phyloP scores from a whole-genome alignment of 129 eudicot genomes.

The Pittosporum tobira region DNA sequence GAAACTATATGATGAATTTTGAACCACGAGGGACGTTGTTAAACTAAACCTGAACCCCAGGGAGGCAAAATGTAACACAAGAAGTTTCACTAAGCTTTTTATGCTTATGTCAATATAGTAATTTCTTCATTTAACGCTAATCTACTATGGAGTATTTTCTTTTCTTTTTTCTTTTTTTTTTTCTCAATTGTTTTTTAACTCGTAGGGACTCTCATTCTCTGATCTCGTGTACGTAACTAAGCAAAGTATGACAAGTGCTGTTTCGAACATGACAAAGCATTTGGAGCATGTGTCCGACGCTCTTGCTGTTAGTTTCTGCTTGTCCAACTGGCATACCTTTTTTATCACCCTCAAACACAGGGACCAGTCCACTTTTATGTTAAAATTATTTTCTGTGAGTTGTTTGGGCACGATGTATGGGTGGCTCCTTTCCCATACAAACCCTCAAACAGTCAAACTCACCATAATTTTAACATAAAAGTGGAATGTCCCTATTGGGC shows the following conservation, averaged over 20 bases:
- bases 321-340: not conserved
- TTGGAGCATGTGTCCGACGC: constrained; percentile 78
- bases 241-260: constrained; percentile 68
- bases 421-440: too few relatives aligned
- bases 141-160: too few relatives aligned
- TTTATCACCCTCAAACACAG: too few relatives aligned
- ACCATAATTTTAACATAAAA: too few relatives aligned
- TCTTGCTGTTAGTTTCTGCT: constrained; percentile 56
- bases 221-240: constrained; percentile 93
- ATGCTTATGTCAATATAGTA: not conserved
- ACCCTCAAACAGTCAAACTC: too few relatives aligned
- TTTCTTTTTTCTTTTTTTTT: constrained; percentile 5
- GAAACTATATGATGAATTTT: too few relatives aligned
- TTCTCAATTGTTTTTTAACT: constrained; percentile 8
- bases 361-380: too few relatives aligned
- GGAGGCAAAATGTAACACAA: not conserved
- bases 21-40: too few relatives aligned
- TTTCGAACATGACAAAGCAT: constrained; percentile 70
- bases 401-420: too few relatives aligned
- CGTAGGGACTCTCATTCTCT: constrained; percentile 71
- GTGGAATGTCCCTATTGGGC: too few relatives aligned
- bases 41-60: too few relatives aligned
- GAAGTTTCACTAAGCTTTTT: not conserved
- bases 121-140: not conserved
- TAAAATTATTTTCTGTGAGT: too few relatives aligned